Base-by-base conservation (phyloP, 2,329 filamentous ascomycete genomes). In the Cephalotrichum gorgonifer region DNA sequence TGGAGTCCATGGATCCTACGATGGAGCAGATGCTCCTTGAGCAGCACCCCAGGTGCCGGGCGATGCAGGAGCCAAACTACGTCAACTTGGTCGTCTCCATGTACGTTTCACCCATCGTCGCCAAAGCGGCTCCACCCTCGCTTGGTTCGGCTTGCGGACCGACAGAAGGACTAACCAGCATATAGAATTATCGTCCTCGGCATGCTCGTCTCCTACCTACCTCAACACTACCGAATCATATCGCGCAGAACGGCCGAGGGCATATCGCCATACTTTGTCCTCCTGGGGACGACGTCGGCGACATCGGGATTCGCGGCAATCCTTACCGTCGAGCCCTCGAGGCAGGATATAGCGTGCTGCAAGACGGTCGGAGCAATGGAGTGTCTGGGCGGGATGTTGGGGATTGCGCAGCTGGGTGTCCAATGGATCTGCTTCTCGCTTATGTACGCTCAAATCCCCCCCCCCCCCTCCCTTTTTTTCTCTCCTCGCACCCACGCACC, bases 281-380 rank as follows among this genome's bases (percentile, higher is more conserved):
- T 97, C 2, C 80, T 98, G n/a, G 93, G 93, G 52, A 88, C 86
- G 25, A 91, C 91, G 2, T 94, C 88, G 7, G 86, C 86, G 57
- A 95, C 86, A 47, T 87, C 86, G 44, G 86, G 87, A 25, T 88
- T 98, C 59, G 88, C 87, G 54, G 97, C 97, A 62, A 96, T 98
- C 61, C 72, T 97, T 48, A 85, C 88, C 1, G 78, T 95, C 14
- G 86, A 88, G n/a, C 79, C 82, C 51, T 95, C 88, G 50, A 79
- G 87, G 30, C 76, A 81, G 50, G 90, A 95, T 62, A 83, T 96
- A 52, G 78, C 77, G 48, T 98, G 93, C 66, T 98, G 93, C 67
- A 84, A 76, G 58, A 80, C 88, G 58, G 78, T 97, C 41, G 86
- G 82, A 49, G 78, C 79, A 2, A 84, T 91, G 54, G 85, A 94